These are phyloP conservation scores for Flaveria ramosissima DNA, from an alignment of 129 eudicot genomes.

Conservation along the genomic window DNA sequence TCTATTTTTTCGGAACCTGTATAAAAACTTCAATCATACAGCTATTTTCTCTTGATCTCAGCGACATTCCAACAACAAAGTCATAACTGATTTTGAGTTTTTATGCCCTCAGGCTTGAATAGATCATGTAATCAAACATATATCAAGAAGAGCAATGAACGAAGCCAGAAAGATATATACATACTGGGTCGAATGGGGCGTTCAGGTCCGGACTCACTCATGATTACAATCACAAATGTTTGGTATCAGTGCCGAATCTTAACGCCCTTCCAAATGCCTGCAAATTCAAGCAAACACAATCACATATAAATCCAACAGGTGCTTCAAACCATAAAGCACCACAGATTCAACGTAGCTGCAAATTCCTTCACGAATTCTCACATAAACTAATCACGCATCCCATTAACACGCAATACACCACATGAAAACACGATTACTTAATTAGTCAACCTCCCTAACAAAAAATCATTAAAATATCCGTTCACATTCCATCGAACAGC, in stretches of 20 bases:
- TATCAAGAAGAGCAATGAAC: not conserved
- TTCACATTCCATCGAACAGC: conserved; percentile 25
- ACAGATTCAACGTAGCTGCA: conserved; percentile 22
- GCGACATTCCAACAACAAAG: not conserved
- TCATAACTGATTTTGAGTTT: no score
- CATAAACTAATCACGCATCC: conserved; percentile 12
- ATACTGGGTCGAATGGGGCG: conserved; percentile 75
- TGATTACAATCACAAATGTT: conserved; percentile 48
- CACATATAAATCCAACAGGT: conserved; percentile 14
- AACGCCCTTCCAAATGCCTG: conserved; percentile 58
- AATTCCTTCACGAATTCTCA: conserved; percentile 3
- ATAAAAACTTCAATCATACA: conserved; percentile 25
- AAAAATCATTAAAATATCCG: not conserved
- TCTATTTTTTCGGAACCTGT: conserved; percentile 79
- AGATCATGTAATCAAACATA: not conserved
- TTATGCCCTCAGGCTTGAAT: not conserved
- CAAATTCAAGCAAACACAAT: conserved; percentile 32
- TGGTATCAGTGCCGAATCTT: conserved; percentile 51
- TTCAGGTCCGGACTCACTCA: conserved; percentile 85
- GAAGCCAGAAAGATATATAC: conserved; percentile 13
- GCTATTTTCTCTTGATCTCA: not conserved
- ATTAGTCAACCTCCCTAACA: not conserved
- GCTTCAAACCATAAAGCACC: conserved; percentile 13
- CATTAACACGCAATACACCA: conserved; percentile 5
- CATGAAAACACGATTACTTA: conserved; percentile 18